Base-by-base conservation (phyloP, 2,329 filamentous ascomycete genomes). In the Beauveria sp. region DNA sequence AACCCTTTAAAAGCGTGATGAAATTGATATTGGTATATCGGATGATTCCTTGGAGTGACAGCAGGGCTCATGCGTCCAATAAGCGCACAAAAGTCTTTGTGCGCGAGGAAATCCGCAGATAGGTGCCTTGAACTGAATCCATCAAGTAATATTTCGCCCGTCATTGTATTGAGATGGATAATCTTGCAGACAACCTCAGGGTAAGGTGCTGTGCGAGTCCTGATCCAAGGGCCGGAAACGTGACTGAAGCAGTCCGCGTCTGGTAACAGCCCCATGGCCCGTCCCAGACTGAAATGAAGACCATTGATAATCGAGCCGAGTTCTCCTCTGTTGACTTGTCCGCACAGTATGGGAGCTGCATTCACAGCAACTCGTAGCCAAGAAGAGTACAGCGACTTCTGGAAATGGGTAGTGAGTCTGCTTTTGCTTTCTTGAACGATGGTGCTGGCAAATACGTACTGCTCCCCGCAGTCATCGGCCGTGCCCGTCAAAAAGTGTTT, bases 121-220 rank as follows among this genome's bases (percentile, higher is more conserved):
- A 55, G 24, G 10, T 46, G 28, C 5, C n/a, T 44, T 5, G 47
- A 22, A 28, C 22, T 16, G 6, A 52, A 57, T 14, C 59, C 59
- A 37, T 61, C 48, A 18, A 57, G 20, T 0, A 57, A 20, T 0
- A 61, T 20, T 12, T 57, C 53, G 2, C 18, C 59, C 1, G 34
- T 46, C 26, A 57, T 22, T n/a, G 44, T 16, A 16, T 61, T 57
- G 0, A 56, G 24, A 20, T 61, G 71, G 66, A 30, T 63, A 66
- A 0, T 48, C 5, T 47, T 44, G 26, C 3, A 1, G 0, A 14
- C 6, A 1, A 5, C 2, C 8, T 0, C 2, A 2, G 12, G 20
- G 12, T 6, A 12, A 1, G 24, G 10, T 10, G 0, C 0, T 20
- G 37, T 14, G 10, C 5, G 26, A 1, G 40, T 54, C 41, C 10